Evolutionary conservation across 495 filamentous ascomycete genomes (phyloP), one percentile per base, ranked within the genome.

Genomic region (Gamarada debralockiae): DNA sequence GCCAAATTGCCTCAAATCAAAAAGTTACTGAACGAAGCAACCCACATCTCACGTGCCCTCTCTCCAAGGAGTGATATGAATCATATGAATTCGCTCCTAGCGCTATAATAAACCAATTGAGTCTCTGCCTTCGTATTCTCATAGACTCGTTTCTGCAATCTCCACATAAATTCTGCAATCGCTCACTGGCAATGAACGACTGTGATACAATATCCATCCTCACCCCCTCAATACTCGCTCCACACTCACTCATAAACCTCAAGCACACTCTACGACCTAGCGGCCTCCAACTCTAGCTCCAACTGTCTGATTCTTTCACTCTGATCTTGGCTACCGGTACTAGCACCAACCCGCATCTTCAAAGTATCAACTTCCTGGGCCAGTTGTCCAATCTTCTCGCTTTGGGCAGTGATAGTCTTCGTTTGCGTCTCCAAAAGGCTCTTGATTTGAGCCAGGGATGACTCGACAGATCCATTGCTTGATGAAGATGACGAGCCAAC

Each of bases 361-460:
- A 92, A 69, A 13, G 72, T 73, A 65, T 85, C 86, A 14, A 92
- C 81, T 65, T 92, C 86, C 21, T 70, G 69, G 0, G 82, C 80
- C 37, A 92, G 65, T 31, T 77, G 68, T 15, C 65, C 70, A 54
- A 90, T 89, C 67, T 84, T 75, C 48, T 85, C 80, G 48, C 61
- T 74, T 61, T 82, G 79, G n/a, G 67, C 69, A 46, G 65, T 74
- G 58, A 91, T 83, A 45, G 82, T 75, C 65, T 72, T 69, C 40
- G 70, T 81, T 64, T 89, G 86, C 38, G 69, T 66, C 67, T 84
- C 77, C 8, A 90, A 69, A 27, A 86, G 64, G 20, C 73, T 60
- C 64, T 84, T 86, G 66, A 90, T 88, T 58, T 89, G 71, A 25
- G 75, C 65, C 22, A 89, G 69, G 2, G 71, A 65, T 10, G 66